phyloP scores from a whole-genome alignment of 306 rosid species.

The Adenanthera pavonina region DNA sequence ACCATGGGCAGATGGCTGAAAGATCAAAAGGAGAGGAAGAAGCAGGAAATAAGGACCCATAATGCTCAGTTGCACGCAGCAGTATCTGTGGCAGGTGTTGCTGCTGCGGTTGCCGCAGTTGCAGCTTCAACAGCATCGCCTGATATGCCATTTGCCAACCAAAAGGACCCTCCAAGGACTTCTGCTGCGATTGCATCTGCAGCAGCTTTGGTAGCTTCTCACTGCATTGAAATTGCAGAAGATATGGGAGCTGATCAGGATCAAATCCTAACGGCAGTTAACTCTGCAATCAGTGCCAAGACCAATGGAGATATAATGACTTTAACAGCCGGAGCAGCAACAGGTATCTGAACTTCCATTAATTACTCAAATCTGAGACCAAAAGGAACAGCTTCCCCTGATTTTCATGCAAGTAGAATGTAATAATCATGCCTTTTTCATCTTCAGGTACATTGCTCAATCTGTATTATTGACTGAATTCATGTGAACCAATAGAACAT shows the following conservation, averaged over 20 bases:
- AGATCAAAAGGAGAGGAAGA: constrained; percentile 96
- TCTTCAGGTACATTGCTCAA: constrained; percentile 15
- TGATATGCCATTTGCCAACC: constrained; percentile 51
- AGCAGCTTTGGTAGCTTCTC: constrained; percentile 92
- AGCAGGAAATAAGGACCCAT: constrained; percentile 87
- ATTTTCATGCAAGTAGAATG: neutral
- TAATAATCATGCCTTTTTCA: neutral
- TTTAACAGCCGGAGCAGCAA: constrained; percentile 95
- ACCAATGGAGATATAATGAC: constrained; percentile 93
- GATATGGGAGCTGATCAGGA: constrained; percentile 93
- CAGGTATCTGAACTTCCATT: constrained; percentile 55
- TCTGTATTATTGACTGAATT: constrained; percentile 5
- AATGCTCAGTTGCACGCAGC: constrained; percentile 94
- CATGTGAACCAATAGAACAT: neutral
- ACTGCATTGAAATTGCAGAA: constrained; percentile 96
- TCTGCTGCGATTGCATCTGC: constrained; percentile 86
- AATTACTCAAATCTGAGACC: neutral
- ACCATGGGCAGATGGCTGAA: constrained; percentile 81
- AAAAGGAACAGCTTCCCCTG: neutral
- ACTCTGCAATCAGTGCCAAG: constrained; percentile 86
- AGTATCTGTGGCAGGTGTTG: constrained; percentile 94
- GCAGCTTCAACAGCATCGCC: constrained; percentile 71
- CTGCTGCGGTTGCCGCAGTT: constrained; percentile 85
- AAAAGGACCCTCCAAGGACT: constrained; percentile 52
- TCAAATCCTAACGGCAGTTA: constrained; percentile 67